A percentile compares a stretch with the other conserved stretches of the same genome.
Evolutionary conservation across 1,139 yeast genomes (phyloP).

Genomic region (Debaryomyces psychrophilus): DNA sequence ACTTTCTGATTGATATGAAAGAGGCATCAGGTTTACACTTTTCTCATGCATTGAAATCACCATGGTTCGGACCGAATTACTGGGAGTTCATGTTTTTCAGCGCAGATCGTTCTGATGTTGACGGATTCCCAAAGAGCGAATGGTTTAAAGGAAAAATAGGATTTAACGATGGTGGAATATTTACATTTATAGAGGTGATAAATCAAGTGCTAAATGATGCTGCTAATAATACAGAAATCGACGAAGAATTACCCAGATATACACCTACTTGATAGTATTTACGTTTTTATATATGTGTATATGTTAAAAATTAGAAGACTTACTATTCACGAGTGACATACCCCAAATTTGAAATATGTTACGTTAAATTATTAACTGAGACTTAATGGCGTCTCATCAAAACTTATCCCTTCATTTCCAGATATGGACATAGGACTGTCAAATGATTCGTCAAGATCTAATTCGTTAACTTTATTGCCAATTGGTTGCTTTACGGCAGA

Average conservation of each 20-base stretch:
- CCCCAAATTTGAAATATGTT: neutral
- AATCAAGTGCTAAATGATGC: slow-evolving; percentile 34
- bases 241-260: slow-evolving; percentile 51
- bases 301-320: neutral
- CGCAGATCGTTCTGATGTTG: slow-evolving; percentile 30
- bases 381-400: slow-evolving; percentile 21
- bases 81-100: slow-evolving; percentile 49
- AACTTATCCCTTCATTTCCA: slow-evolving; percentile 16
- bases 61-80: slow-evolving; percentile 60
- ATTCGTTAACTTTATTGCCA: slow-evolving; percentile 18
- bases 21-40: slow-evolving; percentile 27
- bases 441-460: slow-evolving; percentile 27
- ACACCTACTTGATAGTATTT: slow-evolving; percentile 7
- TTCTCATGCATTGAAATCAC: slow-evolving; percentile 46
- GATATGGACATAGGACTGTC: slow-evolving; percentile 25
- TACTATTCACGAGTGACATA: slow-evolving; percentile 1
- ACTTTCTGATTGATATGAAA: slow-evolving; percentile 37
- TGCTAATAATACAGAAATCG: slow-evolving; percentile 42
- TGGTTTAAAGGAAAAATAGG: slow-evolving; percentile 41
- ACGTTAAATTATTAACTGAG: neutral
- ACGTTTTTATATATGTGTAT: neutral
- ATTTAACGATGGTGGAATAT: slow-evolving; percentile 55
- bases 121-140: slow-evolving; percentile 46
- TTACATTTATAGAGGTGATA: slow-evolving; percentile 36
- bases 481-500: slow-evolving; percentile 7